Evolutionary conservation across 345 rosid genomes (phyloP), one percentile per base, ranked within the genome.

Genomic region (Noccaea caerulescens): DNA sequence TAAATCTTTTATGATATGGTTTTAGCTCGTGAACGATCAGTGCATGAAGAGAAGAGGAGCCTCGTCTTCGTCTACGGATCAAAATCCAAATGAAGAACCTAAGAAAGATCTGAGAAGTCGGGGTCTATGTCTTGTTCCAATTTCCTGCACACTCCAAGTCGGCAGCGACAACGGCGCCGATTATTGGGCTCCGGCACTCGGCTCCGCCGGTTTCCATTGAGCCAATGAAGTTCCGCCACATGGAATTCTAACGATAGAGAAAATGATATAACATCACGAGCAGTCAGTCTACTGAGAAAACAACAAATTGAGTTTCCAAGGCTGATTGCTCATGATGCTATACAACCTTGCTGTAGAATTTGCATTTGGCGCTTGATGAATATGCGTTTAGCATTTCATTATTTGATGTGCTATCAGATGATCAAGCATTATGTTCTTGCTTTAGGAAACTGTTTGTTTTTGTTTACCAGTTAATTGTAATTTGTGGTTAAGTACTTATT

Each of bases 241-340:
- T 67, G 58, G 8, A 72, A 23, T 32, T 38, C 54, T 18, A n/a
- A 32, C 63, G 12, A 73, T 62, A 39, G 34, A 45, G 45, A 65
- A 69, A 80, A 72, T 73, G 82, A 66, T 90, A 93, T 88, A 93
- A 88, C 94, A 91, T 91, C 98, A 91, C 81, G 83, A 91, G 96
- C 97, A 93, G 88, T 83, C 98, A 93, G 83, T 84, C 96, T 87
- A 87, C 90, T 81, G 68, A 81, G 79, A 76, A 66, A 76, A 76
- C 72, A 66, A 71, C 77, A 43, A 63, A 32, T 51, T 70, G 76
- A 58, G 63, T 71, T 76, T 81, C 76, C 25, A 91, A 91, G 98
- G 93, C 91, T 95, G 98, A 92, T 88, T 95, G 96, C 99, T 95
- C 95, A 82, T 90, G 99, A 95, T 95, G 99, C 87, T 93, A 93